Evolutionary conservation across 129 eudicot species (phyloP), one percentile per base, ranked within the genome.

Genomic region (Logfia minima): DNA sequence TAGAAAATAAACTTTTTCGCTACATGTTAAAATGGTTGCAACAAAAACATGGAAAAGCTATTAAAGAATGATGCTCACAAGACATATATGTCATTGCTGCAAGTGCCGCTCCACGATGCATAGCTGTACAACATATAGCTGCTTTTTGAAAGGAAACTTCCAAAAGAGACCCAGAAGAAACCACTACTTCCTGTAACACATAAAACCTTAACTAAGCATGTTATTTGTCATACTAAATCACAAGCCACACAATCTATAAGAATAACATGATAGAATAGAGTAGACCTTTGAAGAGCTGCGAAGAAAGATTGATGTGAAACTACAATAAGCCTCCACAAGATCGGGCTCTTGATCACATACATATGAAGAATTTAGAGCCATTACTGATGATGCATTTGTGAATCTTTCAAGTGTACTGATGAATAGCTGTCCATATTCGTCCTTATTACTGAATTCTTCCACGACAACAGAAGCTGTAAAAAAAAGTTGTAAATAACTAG

Each of bases 41-140:
- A 21, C 3, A 28, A 43, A 72, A 43, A 72, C 43, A 55, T 22
- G 68, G 28, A 23, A 61, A 67, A 52, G 4, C 17, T 34, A 14
- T 22, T 68, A 28, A 22, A 34, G 48, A 60, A 66, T 6, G 70
- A 69, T 70, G 74, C 96, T 90, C 86, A 93, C 98, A 88, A 7
- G 95, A 88, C 86, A 93, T 84, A 83, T 86, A 93, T 34, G 98
- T 85, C 98, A 93, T 88, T 67, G 98, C 97, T 75, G 96, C 87
- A 37, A 94, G 85, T 80, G 99, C 97, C 70, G 99, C 99, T 76
- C 97, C 99, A 70, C 99, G 99, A 81, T 94, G 99, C 97, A 94
- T 87, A 70, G 99, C 97, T 34, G 97, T 94, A 78, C 96, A 91
- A 48, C 93, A 91, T 81, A 94, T 91, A 64, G 96, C 92, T 64